Percentiles rank a stretch among this genome's conserved stretches.
Evolutionary conservation across 352 stramenopile genomes (phyloP).

Genomic region (Poterioochromonas sp.): DNA sequence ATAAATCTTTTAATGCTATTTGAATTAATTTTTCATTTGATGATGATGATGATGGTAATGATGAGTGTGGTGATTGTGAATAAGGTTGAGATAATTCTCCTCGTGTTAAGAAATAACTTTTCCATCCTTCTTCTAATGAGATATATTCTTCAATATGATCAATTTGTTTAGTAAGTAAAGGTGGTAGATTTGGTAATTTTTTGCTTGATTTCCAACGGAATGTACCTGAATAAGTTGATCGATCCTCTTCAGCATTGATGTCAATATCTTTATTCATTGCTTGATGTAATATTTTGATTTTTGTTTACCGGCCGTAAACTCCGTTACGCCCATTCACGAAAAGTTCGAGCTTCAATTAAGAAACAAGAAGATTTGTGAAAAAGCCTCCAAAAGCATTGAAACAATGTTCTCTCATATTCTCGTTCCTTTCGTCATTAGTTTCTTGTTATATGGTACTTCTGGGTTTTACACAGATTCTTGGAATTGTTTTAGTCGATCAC

Average conservation of each 20-base stretch:
- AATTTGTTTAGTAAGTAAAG: neutral
- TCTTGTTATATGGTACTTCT: too few relatives aligned
- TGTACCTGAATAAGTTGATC: constrained; percentile 23
- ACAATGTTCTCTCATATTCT: too few relatives aligned
- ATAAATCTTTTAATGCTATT: constrained; percentile 6
- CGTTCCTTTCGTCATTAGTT: too few relatives aligned
- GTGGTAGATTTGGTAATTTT: neutral
- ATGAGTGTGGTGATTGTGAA: neutral
- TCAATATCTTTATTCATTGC: too few relatives aligned
- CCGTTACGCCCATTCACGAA: too few relatives aligned
- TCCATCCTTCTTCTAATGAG: neutral
- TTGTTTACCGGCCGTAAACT: too few relatives aligned
- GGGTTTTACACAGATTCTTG: too few relatives aligned
- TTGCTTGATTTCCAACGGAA: constrained; percentile 25
- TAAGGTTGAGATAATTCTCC: neutral
- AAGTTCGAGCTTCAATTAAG: too few relatives aligned
- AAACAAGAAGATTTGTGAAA: too few relatives aligned
- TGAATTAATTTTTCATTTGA: neutral
- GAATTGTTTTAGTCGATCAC: too few relatives aligned
- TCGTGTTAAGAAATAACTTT: constrained; percentile 9
- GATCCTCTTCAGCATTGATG: neutral
- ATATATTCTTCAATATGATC: neutral
- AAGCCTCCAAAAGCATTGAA: too few relatives aligned
- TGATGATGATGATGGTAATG: neutral
- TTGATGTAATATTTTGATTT: too few relatives aligned